phyloP scores from a whole-genome alignment of 176 grass and related monocot genomes.

The Oryza coarctata region DNA sequence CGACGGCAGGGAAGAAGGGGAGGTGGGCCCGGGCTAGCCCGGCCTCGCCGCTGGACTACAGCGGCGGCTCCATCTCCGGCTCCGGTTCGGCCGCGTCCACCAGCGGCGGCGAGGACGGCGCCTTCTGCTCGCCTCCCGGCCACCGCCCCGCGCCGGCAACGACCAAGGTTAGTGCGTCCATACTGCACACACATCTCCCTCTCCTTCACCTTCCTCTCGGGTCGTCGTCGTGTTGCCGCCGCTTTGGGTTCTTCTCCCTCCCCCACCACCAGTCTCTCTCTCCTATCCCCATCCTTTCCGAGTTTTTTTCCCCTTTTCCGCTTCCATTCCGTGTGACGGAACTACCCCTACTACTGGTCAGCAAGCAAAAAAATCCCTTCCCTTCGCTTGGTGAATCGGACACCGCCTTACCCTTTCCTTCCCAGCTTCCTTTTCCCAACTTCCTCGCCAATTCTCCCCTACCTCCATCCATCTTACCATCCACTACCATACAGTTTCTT shows the following conservation, averaged over 20 bases:
- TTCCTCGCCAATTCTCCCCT: neutral
- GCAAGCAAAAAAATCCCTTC: slow-evolving; percentile 23
- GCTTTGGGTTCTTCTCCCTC: slow-evolving; percentile 48
- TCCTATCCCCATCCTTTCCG: slow-evolving; percentile 18
- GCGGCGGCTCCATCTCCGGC: slow-evolving; percentile 40
- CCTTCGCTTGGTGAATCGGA: slow-evolving; percentile 1
- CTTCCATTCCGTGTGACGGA: slow-evolving; percentile 23
- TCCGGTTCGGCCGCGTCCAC: slow-evolving; percentile 47
- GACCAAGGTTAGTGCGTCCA: slow-evolving; percentile 33
- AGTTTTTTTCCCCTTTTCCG: slow-evolving; percentile 14
- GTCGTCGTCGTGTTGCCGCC: neutral
- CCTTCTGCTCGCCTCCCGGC: slow-evolving; percentile 13
- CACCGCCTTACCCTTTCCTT: neutral
- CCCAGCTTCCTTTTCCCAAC: neutral
- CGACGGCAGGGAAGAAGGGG: neutral
- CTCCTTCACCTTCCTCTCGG: neutral
- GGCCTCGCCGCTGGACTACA: slow-evolving; percentile 60
- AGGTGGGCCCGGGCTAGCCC: slow-evolving; percentile 59
- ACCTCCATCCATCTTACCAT: neutral
- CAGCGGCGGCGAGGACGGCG: slow-evolving; percentile 59
- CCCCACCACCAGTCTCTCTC: slow-evolving; percentile 3
- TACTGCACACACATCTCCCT: neutral
- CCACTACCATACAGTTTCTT: neutral
- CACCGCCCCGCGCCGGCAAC: neutral
- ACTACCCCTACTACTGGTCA: slow-evolving; percentile 35